Base-by-base conservation (phyloP, 108 stramenopile genomes). In the Skeletonema potamos region DNA sequence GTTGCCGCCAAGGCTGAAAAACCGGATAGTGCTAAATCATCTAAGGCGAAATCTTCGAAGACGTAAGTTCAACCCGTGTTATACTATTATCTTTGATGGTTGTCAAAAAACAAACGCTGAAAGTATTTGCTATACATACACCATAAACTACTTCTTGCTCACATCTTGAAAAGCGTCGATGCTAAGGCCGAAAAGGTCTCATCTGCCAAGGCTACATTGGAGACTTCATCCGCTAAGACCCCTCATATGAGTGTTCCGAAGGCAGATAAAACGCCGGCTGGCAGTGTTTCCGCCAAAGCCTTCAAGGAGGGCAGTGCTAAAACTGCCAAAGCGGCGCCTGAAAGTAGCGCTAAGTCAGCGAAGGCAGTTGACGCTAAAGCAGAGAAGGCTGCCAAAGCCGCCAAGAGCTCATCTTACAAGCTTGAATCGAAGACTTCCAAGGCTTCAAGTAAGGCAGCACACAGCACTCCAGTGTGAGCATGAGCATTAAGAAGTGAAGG, bases 171-270 rank as follows among this genome's bases (percentile, higher is more conserved):
- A 9, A 9, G 12, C n/a, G 22, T 41, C 39, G 66, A 67, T 55
- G 66, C 66, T 20, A 67, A 67, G 36, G 66, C 66, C 2, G 66
- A 67, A 46, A 64, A 64, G 46, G 48, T 20, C 15, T 44, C 43
- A 24, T 51, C 48, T 51, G 22, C 48, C 48, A 51, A 51, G 48
- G 48, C 48, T 3, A 51, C 20, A 6, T 63, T 37, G 27, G n/a
- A 3, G n/a, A 0, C 39, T 15, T 2, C 30, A 4, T 41, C 48
- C 48, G 0, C 48, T 20, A 24, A 51, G 5, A 34, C 34, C 7
- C 34, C 33, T 20, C 33, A 28, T 20, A 30, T 13, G 6, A 61
- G 33, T 5, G 34, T 6, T 6, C 34, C 34, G 6, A 34, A 34
- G 34, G 34, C 34, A 4, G 7, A 34, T 5, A 64, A 64, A 46